Evolutionary conservation across 345 rosid species (phyloP), one percentile per base, ranked within the genome.

Genomic region (Litchi chinensis): DNA sequence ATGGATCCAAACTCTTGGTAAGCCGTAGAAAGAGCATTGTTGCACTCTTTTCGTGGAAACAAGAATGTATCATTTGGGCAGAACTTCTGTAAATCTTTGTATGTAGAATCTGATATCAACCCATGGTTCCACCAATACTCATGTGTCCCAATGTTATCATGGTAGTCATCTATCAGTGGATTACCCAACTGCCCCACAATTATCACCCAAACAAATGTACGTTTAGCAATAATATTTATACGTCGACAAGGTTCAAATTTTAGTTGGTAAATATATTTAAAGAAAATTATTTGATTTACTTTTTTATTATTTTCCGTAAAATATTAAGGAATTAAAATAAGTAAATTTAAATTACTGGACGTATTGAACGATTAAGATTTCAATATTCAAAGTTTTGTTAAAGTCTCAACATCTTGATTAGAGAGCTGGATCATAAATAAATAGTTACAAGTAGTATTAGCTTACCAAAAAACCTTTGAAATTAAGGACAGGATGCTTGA

Each of bases 121-220:
- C 93, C 93, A 79, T 91, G 93, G 77, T 81, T 90, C 93, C 95
- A 91, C 95, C 92, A 91, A 37, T 68, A 91, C 76, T 90, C 92
- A 19, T 82, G 77, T 0, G 86, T 88, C 5, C 95, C 95, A 1
- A 76, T 40, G 54, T 72, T 66, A 65, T 91, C 95, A 15, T 84
- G 24, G 11, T 86, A 82, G 68, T 91, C 86, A 79, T 91, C 92
- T 0, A 90, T 79, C 2, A 91, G 76, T 6, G 95, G 91, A 84
- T 91, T 91, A 3, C 95, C 95, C 43, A 90, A 63, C 95, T 90
- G 87, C 37, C 71, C 74, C 65, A 41, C 19, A 68, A 57, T 64
- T 26, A 26, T 26, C 28, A 26, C 28, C 28, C 28, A 26, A 32
- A 32, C 1, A 32, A 32, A 32, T 32, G 37, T 32, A 32, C 37